Conservation (phyloP, 179 eudicot species). For the Heliamphora pulchella region DNA sequence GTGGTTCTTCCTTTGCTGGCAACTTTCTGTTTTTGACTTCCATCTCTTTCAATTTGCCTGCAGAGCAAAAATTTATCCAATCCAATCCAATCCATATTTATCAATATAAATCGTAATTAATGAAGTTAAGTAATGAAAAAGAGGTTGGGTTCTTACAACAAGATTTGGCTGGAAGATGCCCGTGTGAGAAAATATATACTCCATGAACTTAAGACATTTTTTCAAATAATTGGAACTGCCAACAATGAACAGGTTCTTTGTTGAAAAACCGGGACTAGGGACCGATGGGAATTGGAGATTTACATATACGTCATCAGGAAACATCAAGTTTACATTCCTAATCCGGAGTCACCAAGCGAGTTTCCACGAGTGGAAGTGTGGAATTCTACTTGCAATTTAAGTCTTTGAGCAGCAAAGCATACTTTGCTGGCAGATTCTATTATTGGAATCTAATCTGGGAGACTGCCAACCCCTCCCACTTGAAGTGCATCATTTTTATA, state of each 20-base stretch:
- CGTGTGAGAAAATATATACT: neutral
- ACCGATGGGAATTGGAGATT: neutral
- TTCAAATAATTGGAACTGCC: neutral
- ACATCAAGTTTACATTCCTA: too few relatives aligned
- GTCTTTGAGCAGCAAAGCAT: neutral
- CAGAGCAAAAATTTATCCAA: constrained; percentile 14
- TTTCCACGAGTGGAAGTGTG: too few relatives aligned
- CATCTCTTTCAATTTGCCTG: constrained; percentile 77
- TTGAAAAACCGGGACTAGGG: neutral
- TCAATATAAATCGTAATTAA: neutral
- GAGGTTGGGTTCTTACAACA: neutral
- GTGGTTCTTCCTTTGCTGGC: constrained; percentile 41
- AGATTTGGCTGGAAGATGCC: neutral
- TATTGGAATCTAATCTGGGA: neutral
- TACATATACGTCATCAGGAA: neutral
- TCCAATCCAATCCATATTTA: neutral
- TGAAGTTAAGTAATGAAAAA: neutral
- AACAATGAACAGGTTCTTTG: neutral
- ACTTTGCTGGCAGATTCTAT: neutral
- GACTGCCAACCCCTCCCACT: too few relatives aligned
- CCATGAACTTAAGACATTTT: neutral
- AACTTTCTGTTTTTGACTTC: constrained; percentile 60
- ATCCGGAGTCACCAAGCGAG: too few relatives aligned
- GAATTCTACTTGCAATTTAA: too few relatives aligned
- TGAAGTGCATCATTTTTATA: too few relatives aligned